phyloP scores from a whole-genome alignment of 1,284 basidiomycete genomes.

The Takashimella koratensis region DNA sequence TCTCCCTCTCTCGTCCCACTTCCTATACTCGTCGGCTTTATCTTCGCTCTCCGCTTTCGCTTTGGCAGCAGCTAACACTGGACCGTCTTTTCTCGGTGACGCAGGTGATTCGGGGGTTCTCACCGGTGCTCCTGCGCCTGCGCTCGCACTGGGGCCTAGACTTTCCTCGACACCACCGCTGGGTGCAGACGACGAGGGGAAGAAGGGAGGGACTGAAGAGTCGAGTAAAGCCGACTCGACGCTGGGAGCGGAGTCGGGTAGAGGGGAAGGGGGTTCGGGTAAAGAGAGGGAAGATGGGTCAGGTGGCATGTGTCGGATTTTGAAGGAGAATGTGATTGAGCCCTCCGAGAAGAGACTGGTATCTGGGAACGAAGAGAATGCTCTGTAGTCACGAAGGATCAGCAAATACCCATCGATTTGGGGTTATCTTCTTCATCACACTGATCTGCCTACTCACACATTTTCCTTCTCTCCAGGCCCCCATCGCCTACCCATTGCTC shows the following conservation, averaged over 20 bases:
- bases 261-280: constrained; percentile 43
- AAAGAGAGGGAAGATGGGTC: constrained; percentile 26
- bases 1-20: constrained; percentile 43
- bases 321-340: constrained; percentile 49
- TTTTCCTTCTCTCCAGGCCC: constrained; percentile 69
- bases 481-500: constrained; percentile 64
- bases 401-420: too few relatives aligned
- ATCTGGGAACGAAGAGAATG: constrained; percentile 93
- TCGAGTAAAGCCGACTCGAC: constrained; percentile 8
- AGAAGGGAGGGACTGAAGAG: background rate
- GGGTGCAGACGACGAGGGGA: background rate
- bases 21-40: constrained; percentile 44
- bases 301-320: constrained; percentile 56
- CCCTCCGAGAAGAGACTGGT: constrained; percentile 68
- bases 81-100: background rate
- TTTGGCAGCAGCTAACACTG: background rate
- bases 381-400: constrained; percentile 53
- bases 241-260: constrained; percentile 21
- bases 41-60: constrained; percentile 15
- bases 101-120: background rate
- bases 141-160: background rate
- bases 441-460: constrained; percentile 72
- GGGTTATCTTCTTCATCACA: too few relatives aligned
- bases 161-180: background rate
- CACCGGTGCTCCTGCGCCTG: too few relatives aligned